Evolutionary conservation across 306 rosid genomes (phyloP).

Genomic region (Lathyrus aphaca): DNA sequence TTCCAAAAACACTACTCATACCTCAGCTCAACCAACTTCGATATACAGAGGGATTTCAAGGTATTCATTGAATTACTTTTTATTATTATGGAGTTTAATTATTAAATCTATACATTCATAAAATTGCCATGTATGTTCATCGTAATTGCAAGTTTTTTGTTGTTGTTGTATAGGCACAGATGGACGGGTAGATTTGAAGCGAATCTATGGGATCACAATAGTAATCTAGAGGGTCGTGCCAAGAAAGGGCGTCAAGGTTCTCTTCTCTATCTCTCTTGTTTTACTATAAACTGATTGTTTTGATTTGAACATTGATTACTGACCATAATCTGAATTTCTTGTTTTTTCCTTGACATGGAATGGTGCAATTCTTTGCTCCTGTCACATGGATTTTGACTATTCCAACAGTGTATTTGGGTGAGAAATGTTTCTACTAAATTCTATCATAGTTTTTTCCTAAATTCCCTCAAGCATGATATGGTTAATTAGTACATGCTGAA

Average conservation of each 20-base stretch:
- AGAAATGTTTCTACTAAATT: slow-evolving; percentile 40
- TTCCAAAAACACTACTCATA: slow-evolving; percentile 51
- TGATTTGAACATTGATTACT: background rate
- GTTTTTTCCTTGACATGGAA: slow-evolving; percentile 55
- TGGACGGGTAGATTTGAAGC: slow-evolving; percentile 99
- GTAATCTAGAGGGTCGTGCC: slow-evolving; percentile 84
- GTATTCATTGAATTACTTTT: slow-evolving; percentile 29
- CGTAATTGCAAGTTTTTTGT: no score
- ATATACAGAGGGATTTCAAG: slow-evolving; percentile 90
- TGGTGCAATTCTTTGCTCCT: slow-evolving; percentile 45
- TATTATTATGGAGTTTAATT: no score
- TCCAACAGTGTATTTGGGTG: slow-evolving; percentile 86
- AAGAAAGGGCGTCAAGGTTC: slow-evolving; percentile 97
- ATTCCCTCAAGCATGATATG: background rate
- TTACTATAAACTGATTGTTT: background rate
- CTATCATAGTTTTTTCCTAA: background rate
- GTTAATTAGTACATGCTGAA: slow-evolving; percentile 1
- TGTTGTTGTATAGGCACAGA: slow-evolving; percentile 58
- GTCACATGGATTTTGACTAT: slow-evolving; percentile 35
- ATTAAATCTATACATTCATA: no score
- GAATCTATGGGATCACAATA: slow-evolving; percentile 98
- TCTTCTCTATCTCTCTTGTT: background rate
- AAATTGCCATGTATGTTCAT: no score
- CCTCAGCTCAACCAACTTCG: slow-evolving; percentile 79
- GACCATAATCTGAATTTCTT: slow-evolving; percentile 47